Base-by-base conservation (phyloP, 1,139 yeast species). In the Kluyveromyces sp. region DNA sequence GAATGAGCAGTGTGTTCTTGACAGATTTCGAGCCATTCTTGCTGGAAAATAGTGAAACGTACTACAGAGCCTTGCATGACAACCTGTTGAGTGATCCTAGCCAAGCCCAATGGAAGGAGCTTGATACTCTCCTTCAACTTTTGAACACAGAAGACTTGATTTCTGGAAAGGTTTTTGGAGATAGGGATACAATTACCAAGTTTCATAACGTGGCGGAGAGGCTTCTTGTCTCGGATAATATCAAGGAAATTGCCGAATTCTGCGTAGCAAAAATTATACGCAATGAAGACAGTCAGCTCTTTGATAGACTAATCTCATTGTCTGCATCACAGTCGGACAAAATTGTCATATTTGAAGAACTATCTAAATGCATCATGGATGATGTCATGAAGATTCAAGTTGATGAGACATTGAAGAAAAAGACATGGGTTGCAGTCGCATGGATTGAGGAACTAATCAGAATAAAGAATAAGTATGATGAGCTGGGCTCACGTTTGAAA, bases 381-480 rank as follows among this genome's bases (percentile, higher is more conserved):
- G 68, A 67, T 44, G 78, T 80, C 6, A 26, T 45, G 17, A 28
- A 46, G 9, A 47, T 52, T 13, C 36, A 36, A 11, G 41, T 48
- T 15, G 55, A 56, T 28, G 40, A 43, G 9, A 26, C 45, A 3
- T 36, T 46, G 4, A 57, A 52, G 62, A 71, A 71, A 49, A 69
- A 67, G 48, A 56, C 70, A 1, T 56, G 60, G 16, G 64, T 62
- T 51, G 92, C 95, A 0, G 69, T 77, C 3, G 70, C 71, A 45
- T 88, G 95, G 94, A 75, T 86, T 9, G 77, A 78, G 39, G 68
- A 74, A 17, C 72, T 85, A 2, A 62, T 87, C 9, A 63, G 60
- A 4, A 66, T 80, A 46, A 80, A 77, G 51, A 66, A 66, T n/a
- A 77, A 76, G 48, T 76, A 77, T 51, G 73, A 74, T 39, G 41